Evolutionary conservation across 2,329 filamentous ascomycete genomes (phyloP), one percentile per base, ranked within the genome.

Genomic region (Acrocalymma vagum): DNA sequence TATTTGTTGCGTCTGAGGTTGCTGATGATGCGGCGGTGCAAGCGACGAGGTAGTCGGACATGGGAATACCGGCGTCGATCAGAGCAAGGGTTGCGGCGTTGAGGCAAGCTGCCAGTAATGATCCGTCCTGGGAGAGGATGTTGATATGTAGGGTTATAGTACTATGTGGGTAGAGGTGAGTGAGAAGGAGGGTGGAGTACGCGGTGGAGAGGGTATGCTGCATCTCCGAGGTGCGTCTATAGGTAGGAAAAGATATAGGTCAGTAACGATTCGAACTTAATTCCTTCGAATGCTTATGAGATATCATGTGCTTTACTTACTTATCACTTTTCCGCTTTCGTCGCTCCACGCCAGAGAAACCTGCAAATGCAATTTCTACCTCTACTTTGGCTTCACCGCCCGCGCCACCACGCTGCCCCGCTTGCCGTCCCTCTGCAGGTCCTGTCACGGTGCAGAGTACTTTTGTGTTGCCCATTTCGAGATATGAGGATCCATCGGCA

Each of bases 401-500:
- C 38, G 69, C 73, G 3, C 73, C 75, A 0, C 68, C 69, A 10
- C 76, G 72, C 8, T 75, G 72, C 42, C 79, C 71, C 20, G 72
- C 65, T 44, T 75, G 70, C 55, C 80, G 72, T 33, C 80, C 79
- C 72, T 99, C 94, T 24, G 82, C 84, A 0, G 94, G 94, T 0
- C 94, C 94, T 2, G 86, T 84, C 31, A 99, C 86, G 16, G 92
- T 90, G 72, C 93, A 96, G 73, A 97, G 89, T 57, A 99, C 87
- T 67, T 96, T 94, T 15, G 94, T 99, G 73, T 97, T 95, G 60
- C 94, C 94, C 86, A 95, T 95, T 68, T 96, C 90, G 44, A 97
- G 84, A 72, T 96, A 96, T 48, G 87, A 90, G 29, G 89, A 95
- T 23, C 94, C 94, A 60, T 97, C 94, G 39, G 92, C 91, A 33